Evolutionary conservation across 305 asterid genomes (phyloP).

Genomic region (Euphrasia arctica): DNA sequence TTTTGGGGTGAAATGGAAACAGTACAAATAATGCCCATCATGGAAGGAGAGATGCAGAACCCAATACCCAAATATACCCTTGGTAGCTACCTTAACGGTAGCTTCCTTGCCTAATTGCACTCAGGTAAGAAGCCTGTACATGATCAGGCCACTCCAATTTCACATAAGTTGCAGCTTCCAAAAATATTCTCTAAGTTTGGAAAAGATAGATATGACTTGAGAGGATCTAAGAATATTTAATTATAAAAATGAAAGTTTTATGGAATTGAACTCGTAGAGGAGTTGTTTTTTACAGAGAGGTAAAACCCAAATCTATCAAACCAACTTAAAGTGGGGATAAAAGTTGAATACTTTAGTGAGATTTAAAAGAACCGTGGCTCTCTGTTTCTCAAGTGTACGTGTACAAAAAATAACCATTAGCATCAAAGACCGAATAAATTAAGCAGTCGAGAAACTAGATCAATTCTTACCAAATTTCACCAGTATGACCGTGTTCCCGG

Average conservation of each 20-base stretch:
- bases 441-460: neutral
- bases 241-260: constrained; percentile 6
- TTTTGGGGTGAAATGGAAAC: constrained; percentile 1
- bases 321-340: constrained; percentile 11
- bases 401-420: constrained; percentile 12
- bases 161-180: constrained; percentile 18
- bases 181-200: neutral
- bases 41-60: constrained; percentile 1
- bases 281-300: neutral
- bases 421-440: constrained; percentile 7
- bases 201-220: neutral
- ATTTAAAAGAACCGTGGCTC: constrained; percentile 6
- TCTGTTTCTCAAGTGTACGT: neutral
- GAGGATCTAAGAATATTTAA: constrained; percentile 10
- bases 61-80: neutral
- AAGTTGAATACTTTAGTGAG: neutral
- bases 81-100: neutral
- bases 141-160: constrained; percentile 16
- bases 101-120: constrained; percentile 10
- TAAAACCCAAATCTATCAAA: neutral
- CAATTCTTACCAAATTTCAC: constrained; percentile 85
- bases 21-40: constrained; percentile 8
- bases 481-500: constrained; percentile 92
- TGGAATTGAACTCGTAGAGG: constrained; percentile 1
- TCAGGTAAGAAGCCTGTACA: neutral